Evolutionary conservation across 768 basidiomycete genomes (phyloP).

Genomic region (Suillus alpinus): DNA sequence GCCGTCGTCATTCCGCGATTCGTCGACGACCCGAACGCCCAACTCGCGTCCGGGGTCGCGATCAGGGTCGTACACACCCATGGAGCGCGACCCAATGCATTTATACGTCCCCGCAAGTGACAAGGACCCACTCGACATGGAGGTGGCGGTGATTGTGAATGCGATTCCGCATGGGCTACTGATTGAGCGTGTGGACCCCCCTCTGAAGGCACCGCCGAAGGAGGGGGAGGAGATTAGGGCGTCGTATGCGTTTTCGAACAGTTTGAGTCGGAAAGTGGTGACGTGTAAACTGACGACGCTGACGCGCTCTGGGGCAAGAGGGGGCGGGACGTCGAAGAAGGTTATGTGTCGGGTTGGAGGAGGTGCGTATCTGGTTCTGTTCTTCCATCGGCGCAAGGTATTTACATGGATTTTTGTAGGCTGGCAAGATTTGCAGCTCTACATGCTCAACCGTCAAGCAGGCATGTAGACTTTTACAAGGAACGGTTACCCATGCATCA

Average conservation of each 20-base stretch:
- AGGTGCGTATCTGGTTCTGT: conserved; percentile 43
- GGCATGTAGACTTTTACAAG: conserved; percentile 42
- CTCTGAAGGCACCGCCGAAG: conserved; percentile 58
- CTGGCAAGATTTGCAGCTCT: conserved; percentile 78
- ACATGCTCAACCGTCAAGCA: conserved; percentile 74
- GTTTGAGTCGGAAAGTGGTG: conserved; percentile 69
- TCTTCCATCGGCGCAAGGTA: conserved; percentile 4
- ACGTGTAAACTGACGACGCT: conserved; percentile 80
- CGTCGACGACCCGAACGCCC: conserved; percentile 49
- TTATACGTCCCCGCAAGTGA: conserved; percentile 63
- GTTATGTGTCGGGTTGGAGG: conserved; percentile 91
- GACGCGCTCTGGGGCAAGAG: conserved; percentile 52
- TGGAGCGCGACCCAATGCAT: conserved; percentile 51
- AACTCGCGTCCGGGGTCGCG: conserved; percentile 64
- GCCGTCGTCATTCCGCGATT: conserved; percentile 76
- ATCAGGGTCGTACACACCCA: conserved; percentile 60
- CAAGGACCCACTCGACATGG: conserved; percentile 79
- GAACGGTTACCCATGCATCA: not conserved
- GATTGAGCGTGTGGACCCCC: conserved; percentile 80
- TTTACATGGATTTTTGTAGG: conserved; percentile 36
- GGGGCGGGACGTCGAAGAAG: conserved; percentile 62
- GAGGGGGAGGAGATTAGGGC: conserved; percentile 81
- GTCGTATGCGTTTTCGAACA: conserved; percentile 78
- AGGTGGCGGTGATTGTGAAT: conserved; percentile 76
- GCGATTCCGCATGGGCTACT: conserved; percentile 72